phyloP scores from a whole-genome alignment of 2,329 filamentous ascomycete genomes.

The Rhinocladiella similis region DNA sequence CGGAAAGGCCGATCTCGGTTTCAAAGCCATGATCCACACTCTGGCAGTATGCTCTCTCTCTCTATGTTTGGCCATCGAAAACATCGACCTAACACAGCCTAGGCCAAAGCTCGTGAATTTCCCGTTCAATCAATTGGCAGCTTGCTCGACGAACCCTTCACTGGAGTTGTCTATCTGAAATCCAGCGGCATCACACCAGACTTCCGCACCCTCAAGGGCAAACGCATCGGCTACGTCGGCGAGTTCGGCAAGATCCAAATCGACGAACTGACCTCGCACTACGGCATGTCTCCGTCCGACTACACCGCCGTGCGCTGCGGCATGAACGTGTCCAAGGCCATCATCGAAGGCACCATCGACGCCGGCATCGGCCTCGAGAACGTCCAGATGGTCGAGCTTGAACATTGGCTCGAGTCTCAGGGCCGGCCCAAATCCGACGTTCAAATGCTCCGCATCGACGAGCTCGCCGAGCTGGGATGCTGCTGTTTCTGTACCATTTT shows the following conservation, averaged over 20 bases:
- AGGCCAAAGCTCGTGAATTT: conserved; percentile 75
- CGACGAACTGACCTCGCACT: conserved; percentile 76
- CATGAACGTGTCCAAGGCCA: conserved; percentile 78
- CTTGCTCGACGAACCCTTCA: conserved; percentile 77
- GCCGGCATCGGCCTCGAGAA: conserved; percentile 78
- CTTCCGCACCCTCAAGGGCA: conserved; percentile 73
- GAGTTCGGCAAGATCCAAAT: conserved; percentile 84
- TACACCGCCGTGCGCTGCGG: conserved; percentile 77
- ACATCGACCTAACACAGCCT: neutral
- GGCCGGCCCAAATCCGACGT: conserved; percentile 66
- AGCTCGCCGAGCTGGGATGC: conserved; percentile 76
- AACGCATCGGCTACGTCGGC: conserved; percentile 76
- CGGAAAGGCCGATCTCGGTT: conserved; percentile 74
- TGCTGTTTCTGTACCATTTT: conserved; percentile 83
- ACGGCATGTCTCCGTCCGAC: conserved; percentile 70
- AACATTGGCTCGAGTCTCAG: conserved; percentile 69
- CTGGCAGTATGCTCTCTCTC: conserved; percentile 57
- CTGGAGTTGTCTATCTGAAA: conserved; percentile 75
- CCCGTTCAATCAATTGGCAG: conserved; percentile 72
- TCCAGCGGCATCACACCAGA: conserved; percentile 71
- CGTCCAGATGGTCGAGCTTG: conserved; percentile 79
- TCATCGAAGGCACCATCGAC: conserved; percentile 71
- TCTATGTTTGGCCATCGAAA: neutral
- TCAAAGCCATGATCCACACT: conserved; percentile 84
- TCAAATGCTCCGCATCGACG: conserved; percentile 78